Evolutionary conservation across 306 rosid species (phyloP), one percentile per base, ranked within the genome.

Genomic region (Amphicarpaea edgeworthii): DNA sequence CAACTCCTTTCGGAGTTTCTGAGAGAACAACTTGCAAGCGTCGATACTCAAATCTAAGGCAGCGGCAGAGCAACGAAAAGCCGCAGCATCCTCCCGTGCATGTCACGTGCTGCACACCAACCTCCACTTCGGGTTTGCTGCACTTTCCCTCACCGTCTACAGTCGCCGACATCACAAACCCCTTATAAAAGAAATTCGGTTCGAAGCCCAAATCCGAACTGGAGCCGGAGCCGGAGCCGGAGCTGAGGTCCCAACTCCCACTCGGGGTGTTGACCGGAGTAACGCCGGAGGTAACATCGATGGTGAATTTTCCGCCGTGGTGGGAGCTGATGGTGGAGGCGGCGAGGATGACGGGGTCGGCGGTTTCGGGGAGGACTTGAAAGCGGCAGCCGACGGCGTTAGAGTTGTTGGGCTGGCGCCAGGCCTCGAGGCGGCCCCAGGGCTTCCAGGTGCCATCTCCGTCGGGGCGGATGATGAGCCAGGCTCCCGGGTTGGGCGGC

Each of bases 371-470:
- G 5, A 85, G 83, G 14, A 82, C 75, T 9, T 78, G 77, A 20
- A 85, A 85, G 5, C 88, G 83, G 81, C 63, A 85, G 2, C 88
- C 88, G 3, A 85, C 60, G 7, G 79, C 66, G 28, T 78, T 70
- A 5, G 87, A 69, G 54, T 64, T 53, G 53, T 53, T 61, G 3
- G 77, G 82, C 21, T 85, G 77, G 0, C 86, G 81, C 88, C 88
- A 85, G 0, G 88, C 86, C 38, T 85, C 83, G 1, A 85, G 86
- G 4, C 83, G 81, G 6, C 88, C 88, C 88, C 88, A 85, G 0
- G 88, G 88, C 81, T 82, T 85, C 88, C 88, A 85, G 16, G 88
- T 81, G 45, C 86, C 88, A 4, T 85, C 83, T 0, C 83, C 86
- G 2, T 83, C 81, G 66, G 86, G 83, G 10, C 73, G 76, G 67